phyloP scores from a whole-genome alignment of 2,329 filamentous ascomycete genomes.

The Leptographium procerum region DNA sequence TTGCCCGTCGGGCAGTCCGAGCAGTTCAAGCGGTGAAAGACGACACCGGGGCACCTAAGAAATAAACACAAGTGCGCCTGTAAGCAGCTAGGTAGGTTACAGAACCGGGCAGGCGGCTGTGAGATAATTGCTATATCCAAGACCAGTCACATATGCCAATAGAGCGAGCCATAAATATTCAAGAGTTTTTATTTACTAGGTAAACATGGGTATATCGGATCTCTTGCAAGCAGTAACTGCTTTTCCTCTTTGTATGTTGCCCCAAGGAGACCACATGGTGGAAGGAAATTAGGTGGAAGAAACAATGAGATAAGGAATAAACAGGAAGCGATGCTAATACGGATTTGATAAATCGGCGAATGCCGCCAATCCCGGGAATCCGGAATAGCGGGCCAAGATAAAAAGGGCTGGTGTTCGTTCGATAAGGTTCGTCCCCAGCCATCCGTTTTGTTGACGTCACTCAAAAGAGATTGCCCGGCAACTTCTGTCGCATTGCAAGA shows the following conservation, averaged over 20 bases:
- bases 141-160: not conserved
- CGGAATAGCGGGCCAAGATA: not conserved
- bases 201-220: not conserved
- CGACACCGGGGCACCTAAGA: not conserved
- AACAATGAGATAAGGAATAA: not conserved
- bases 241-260: not conserved
- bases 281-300: not conserved
- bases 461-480: not conserved
- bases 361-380: not conserved
- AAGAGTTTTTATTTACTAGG: not conserved
- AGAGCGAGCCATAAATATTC: not conserved
- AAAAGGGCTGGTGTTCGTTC: not conserved
- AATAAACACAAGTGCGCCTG: not conserved
- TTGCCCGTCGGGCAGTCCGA: not conserved
- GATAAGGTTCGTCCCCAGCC: not conserved
- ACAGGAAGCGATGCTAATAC: not conserved
- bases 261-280: not conserved
- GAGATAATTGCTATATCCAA: not conserved
- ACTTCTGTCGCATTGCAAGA: not conserved
- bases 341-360: not conserved
- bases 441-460: not conserved
- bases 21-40: not conserved
- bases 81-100: not conserved
- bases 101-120: not conserved
- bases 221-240: not conserved